These are phyloP conservation scores for Phoma sp. DNA, from an alignment of 2,329 filamentous ascomycete species.

Conservation along the genomic window DNA sequence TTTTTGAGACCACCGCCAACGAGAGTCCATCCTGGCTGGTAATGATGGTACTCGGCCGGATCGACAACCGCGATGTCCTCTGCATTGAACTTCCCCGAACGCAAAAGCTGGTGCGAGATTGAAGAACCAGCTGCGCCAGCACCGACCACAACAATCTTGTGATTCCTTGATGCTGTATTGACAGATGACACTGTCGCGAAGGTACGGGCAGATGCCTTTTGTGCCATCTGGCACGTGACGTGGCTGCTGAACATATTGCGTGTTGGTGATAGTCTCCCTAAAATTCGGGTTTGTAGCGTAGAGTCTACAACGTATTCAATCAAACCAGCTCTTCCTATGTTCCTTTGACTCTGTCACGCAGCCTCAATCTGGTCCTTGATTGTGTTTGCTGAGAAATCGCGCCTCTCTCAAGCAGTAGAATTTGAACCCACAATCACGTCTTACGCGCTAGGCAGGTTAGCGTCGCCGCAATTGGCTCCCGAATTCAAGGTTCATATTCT, in stretches of 20 bases:
- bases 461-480: conserved; percentile 9
- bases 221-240: conserved; percentile 19
- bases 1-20: conserved; percentile 71
- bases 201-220: conserved; percentile 10
- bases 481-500: not conserved
- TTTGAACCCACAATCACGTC: conserved; percentile 18
- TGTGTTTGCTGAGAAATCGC: conserved; percentile 11
- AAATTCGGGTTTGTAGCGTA: not conserved
- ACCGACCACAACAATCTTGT: conserved; percentile 72
- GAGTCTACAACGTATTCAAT: not conserved
- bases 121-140: conserved; percentile 70
- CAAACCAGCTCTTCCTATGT: not conserved
- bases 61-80: conserved; percentile 71
- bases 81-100: conserved; percentile 60
- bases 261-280: not conserved
- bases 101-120: conserved; percentile 71
- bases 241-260: conserved; percentile 14
- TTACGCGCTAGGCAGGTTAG: conserved; percentile 12
- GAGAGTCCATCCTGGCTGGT: conserved; percentile 73
- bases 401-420: conserved; percentile 6
- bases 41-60: conserved; percentile 68
- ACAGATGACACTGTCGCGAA: conserved; percentile 40
- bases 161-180: conserved; percentile 51
- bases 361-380: not conserved
- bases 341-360: not conserved